These are phyloP conservation scores for Stagonosporopsis chrysanthemi DNA, from an alignment of 2,329 filamentous ascomycete genomes.

Conservation along the genomic window DNA sequence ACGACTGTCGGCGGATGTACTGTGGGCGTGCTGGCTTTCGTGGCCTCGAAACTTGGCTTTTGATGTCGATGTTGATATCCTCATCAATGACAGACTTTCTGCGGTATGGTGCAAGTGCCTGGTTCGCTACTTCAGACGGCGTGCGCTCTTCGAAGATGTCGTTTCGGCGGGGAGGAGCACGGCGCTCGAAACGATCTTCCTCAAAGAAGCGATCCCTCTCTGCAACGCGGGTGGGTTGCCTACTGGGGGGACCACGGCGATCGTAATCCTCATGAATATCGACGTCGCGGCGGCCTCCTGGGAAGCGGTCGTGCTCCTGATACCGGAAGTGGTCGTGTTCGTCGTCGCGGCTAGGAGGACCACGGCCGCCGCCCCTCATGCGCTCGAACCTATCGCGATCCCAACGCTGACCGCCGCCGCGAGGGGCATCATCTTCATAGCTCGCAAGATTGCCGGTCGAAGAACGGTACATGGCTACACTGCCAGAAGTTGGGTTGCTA, in stretches of 20 bases:
- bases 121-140: constrained; percentile 57
- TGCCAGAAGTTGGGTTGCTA: background rate
- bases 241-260: constrained; percentile 46
- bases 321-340: constrained; percentile 51
- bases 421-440: constrained; percentile 50
- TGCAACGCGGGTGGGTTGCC: constrained; percentile 37
- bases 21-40: constrained; percentile 67
- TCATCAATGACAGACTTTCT: constrained; percentile 66
- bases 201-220: constrained; percentile 63
- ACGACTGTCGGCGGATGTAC: constrained; percentile 82
- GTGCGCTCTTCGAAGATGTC: constrained; percentile 58
- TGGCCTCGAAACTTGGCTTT: constrained; percentile 45
- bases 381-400: constrained; percentile 60
- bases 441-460: constrained; percentile 55
- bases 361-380: constrained; percentile 46
- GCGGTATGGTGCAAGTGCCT: constrained; percentile 65
- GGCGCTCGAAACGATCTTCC: constrained; percentile 59
- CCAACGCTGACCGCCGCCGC: constrained; percentile 52
- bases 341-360: constrained; percentile 58
- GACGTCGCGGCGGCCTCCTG: constrained; percentile 52
- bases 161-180: constrained; percentile 42
- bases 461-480: constrained; percentile 45
- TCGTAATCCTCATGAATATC: constrained; percentile 54
- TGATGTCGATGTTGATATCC: constrained; percentile 59
- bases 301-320: constrained; percentile 55